Evolutionary conservation across 176 grass and related monocot genomes (phyloP).

Genomic region (maize (Zea mays)): DNA sequence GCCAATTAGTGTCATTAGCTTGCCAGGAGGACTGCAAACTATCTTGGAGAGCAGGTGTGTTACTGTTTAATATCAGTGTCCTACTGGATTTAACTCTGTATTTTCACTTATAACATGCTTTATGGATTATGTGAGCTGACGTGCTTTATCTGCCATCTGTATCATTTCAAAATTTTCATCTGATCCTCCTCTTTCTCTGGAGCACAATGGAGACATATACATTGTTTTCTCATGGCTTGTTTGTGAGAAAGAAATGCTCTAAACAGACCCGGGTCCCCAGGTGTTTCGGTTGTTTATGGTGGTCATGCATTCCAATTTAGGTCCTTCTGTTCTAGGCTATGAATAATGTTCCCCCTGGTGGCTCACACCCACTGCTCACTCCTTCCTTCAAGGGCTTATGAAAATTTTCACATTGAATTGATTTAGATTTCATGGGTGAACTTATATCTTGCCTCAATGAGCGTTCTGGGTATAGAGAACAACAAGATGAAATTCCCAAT

Average conservation of each 20-base stretch:
- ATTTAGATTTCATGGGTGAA: too few species aligned
- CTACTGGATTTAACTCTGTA: slow-evolving; percentile 13
- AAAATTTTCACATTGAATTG: too few species aligned
- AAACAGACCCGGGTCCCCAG: background rate
- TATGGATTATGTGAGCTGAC: background rate
- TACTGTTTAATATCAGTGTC: slow-evolving; percentile 13
- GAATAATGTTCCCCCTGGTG: too few species aligned
- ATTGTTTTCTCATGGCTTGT: slow-evolving; percentile 10
- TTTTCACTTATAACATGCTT: background rate
- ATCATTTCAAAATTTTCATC: background rate
- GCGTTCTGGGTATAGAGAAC: too few species aligned
- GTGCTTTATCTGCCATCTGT: slow-evolving; percentile 11
- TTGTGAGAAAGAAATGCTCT: slow-evolving; percentile 9
- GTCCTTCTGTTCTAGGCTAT: too few species aligned
- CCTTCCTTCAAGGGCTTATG: too few species aligned
- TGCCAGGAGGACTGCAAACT: slow-evolving; percentile 30
- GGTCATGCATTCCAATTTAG: too few species aligned
- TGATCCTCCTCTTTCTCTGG: background rate
- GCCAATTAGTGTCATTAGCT: slow-evolving; percentile 28
- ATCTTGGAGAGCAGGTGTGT: slow-evolving; percentile 47
- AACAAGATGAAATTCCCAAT: too few species aligned
- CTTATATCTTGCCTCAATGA: too few species aligned
- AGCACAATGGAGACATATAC: slow-evolving; percentile 1
- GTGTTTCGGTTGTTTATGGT: background rate
- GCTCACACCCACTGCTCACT: too few species aligned